A percentile compares a stretch with the other conserved stretches of the same genome.
These are phyloP conservation scores for Lactarius vividus DNA, from an alignment of 768 basidiomycete species.

Conservation along the genomic window DNA sequence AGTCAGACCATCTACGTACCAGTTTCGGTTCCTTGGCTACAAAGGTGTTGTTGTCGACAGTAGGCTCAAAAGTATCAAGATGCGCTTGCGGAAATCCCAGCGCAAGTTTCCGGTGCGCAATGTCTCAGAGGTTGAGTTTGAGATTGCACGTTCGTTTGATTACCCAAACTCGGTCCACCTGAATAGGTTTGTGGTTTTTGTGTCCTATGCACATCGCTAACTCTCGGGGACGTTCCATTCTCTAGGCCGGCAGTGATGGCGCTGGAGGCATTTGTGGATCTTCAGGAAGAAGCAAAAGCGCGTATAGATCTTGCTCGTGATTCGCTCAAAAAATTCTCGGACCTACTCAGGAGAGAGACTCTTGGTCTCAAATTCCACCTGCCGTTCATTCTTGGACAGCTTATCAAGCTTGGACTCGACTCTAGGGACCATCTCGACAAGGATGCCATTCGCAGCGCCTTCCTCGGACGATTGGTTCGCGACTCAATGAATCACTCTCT, in stretches of 20 bases:
- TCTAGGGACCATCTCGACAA: conserved; percentile 39
- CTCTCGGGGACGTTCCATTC: not conserved
- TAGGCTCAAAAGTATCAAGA: conserved; percentile 52
- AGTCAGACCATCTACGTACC: conserved; percentile 46
- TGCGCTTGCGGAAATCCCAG: conserved; percentile 74
- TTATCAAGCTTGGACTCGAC: conserved; percentile 49
- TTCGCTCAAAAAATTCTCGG: conserved; percentile 47
- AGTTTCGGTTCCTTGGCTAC: conserved; percentile 76
- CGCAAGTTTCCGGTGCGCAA: conserved; percentile 62
- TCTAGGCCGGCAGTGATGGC: conserved; percentile 71
- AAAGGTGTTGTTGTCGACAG: conserved; percentile 77
- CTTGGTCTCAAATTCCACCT: conserved; percentile 50
- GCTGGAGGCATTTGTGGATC: conserved; percentile 62
- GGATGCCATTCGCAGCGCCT: conserved; percentile 49
- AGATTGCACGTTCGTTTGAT: conserved; percentile 66
- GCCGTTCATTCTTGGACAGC: conserved; percentile 46
- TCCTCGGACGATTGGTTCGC: conserved; percentile 55
- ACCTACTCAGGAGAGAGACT: conserved; percentile 48
- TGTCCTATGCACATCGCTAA: not conserved
- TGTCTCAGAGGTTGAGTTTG: conserved; percentile 53
- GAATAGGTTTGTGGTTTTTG: conserved; percentile 51
- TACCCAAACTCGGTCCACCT: conserved; percentile 62
- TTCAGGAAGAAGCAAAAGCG: conserved; percentile 60
- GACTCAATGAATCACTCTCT: conserved; percentile 63
- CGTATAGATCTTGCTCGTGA: conserved; percentile 59